A percentile compares a stretch with the other conserved stretches of the same genome.
Conservation (phyloP, 108 stramenopile species). For the Cyclotella cryptica region DNA sequence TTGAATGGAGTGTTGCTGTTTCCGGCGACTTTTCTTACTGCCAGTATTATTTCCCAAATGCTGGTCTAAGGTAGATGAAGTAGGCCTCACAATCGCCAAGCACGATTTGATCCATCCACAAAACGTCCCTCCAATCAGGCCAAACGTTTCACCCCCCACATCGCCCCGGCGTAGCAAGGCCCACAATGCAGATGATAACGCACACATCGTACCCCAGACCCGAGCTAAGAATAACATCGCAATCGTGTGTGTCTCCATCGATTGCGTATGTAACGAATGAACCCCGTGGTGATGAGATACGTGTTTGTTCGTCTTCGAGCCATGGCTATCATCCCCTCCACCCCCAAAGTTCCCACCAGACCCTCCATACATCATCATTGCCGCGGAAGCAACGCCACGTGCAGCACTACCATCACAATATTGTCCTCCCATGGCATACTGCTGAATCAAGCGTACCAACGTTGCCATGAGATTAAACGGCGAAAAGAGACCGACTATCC, state of each 20-base stretch:
- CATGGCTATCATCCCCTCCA: conserved; percentile 8
- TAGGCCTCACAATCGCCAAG: conserved; percentile 21
- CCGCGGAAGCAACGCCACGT: conserved; percentile 33
- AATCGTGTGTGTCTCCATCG: conserved; percentile 10
- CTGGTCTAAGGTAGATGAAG: conserved; percentile 16
- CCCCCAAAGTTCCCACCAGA: conserved; percentile 1
- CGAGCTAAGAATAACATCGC: conserved; percentile 18
- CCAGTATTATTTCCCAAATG: conserved; percentile 14
- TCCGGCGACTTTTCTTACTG: conserved; percentile 22
- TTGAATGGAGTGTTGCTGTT: conserved; percentile 15
- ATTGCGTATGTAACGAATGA: background rate
- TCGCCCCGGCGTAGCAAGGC: conserved; percentile 25
- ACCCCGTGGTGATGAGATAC: no score
- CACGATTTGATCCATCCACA: conserved; percentile 34
- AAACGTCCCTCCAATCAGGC: conserved; percentile 14
- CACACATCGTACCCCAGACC: conserved; percentile 38
- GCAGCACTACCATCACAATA: conserved; percentile 48
- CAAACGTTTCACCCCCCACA: conserved; percentile 25
- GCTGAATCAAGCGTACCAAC: conserved; percentile 11
- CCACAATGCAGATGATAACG: conserved; percentile 37
- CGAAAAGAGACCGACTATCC: conserved; percentile 8
- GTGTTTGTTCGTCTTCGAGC: background rate
- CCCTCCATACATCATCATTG: conserved; percentile 13
- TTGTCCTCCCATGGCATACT: conserved; percentile 44
- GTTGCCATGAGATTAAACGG: conserved; percentile 10